These are phyloP conservation scores for Macrophomina phaseolina DNA, from an alignment of 2,329 filamentous ascomycete genomes.

Conservation along the genomic window DNA sequence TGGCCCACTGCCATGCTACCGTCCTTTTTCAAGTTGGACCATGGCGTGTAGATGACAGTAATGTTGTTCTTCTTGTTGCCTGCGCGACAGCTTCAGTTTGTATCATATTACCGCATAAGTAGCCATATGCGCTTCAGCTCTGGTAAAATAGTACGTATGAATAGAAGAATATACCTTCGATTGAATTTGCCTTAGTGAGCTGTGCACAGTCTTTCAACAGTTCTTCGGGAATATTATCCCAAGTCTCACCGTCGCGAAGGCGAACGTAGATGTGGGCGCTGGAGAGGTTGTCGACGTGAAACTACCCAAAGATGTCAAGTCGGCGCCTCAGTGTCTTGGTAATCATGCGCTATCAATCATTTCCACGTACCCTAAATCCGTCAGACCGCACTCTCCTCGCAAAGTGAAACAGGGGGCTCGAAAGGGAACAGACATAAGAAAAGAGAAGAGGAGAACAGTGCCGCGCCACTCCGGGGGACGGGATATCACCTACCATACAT, in stretches of 20 bases:
- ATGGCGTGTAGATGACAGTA: slow-evolving; percentile 95
- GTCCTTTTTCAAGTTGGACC: slow-evolving; percentile 94
- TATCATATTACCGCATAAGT: no score
- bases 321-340: background rate
- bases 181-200: slow-evolving; percentile 97
- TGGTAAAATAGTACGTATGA: background rate
- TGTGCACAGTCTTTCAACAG: slow-evolving; percentile 91
- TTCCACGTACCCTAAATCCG: background rate
- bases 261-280: slow-evolving; percentile 96
- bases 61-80: slow-evolving; percentile 99
- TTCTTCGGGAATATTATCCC: slow-evolving; percentile 78
- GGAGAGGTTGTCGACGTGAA: slow-evolving; percentile 96
- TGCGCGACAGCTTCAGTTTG: slow-evolving; percentile 41
- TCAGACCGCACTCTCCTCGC: background rate
- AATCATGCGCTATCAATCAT: background rate
- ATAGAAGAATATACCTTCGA: slow-evolving; percentile 69
- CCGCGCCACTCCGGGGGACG: background rate
- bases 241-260: slow-evolving; percentile 75
- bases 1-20: slow-evolving; percentile 95
- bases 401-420: background rate
- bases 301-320: slow-evolving; percentile 57
- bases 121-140: slow-evolving; percentile 23
- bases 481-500: slow-evolving; percentile 75
- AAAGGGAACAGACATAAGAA: no score
- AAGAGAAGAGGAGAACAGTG: background rate